Base-by-base conservation (phyloP, 805 yeast species). In the Pichia occidentalis region DNA sequence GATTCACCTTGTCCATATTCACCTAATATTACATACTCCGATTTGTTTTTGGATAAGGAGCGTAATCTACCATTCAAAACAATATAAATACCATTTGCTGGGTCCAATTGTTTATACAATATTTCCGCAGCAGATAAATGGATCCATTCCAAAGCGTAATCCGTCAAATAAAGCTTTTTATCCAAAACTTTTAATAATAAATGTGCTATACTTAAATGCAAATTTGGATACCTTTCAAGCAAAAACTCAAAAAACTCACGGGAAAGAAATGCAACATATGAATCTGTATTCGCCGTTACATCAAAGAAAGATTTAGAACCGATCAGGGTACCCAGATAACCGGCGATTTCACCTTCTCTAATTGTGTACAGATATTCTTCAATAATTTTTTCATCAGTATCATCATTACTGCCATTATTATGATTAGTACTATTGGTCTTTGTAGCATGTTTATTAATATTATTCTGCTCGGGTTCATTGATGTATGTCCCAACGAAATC, bases 1-100 rank as follows among this genome's bases (percentile, higher is more conserved):
- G 95, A 83, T 50, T 86, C 94, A 6, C 97, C 97, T 57, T 87
- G 95, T 2, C 97, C 95, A 52, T 77, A 80, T 54, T 90, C 98
- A 2, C 82, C 84, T 12, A 79, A 49, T 1, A 77, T 63, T n/a
- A 48, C 49, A 11, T 43, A 36, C 39, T 54, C 48, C n/a, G 49
- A 27, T 36, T 55, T 32, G 35, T 40, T 35, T 44, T 43, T 45
- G 4, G 45, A 39, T 7, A 79, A 65, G 4, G 87, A 81, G 32
- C 97, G 67, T 46, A 88, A 68, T 37, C 97, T 71, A 5, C 97
- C 97, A 60, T 86, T 88, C 20, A 90, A 59, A 1, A 90, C 92
- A 29, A 88, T 76, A 52, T 86, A 90, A 26, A 90, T 84, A 16
- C 96, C 95, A 55, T 86, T 88, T 0, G 97, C 95, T 14, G 73